Conservation (phyloP, 257 asterid genomes). For the Rubia yunnanensis region DNA sequence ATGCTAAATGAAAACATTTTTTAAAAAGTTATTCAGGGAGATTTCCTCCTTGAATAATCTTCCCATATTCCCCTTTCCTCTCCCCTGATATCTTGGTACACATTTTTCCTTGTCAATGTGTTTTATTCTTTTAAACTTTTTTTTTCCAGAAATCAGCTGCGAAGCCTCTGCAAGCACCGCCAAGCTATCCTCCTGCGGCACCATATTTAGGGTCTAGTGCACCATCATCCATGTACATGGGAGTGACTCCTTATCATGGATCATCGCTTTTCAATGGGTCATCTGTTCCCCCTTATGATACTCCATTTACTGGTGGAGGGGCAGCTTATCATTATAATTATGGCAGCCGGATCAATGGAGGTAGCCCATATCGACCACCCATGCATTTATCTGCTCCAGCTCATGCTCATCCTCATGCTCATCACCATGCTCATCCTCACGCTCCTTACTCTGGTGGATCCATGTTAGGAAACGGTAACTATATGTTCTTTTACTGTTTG, state of each 20-base stretch:
- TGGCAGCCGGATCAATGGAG: slow-evolving; percentile 70
- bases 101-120: not conserved
- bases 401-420: not conserved
- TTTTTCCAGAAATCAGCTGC: slow-evolving; percentile 51
- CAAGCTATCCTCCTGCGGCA: slow-evolving; percentile 47
- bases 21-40: not conserved
- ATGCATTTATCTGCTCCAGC: slow-evolving; percentile 53
- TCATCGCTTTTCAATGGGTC: slow-evolving; percentile 62
- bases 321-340: slow-evolving; percentile 71
- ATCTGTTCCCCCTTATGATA: slow-evolving; percentile 71
- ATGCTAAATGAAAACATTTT: not conserved
- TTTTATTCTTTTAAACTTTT: not conserved
- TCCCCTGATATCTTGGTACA: not conserved
- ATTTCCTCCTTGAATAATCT: not conserved
- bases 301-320: slow-evolving; percentile 76
- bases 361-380: slow-evolving; percentile 75
- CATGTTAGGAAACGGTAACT: slow-evolving; percentile 53
- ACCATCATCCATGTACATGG: slow-evolving; percentile 73
- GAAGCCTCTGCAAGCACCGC: slow-evolving; percentile 64
- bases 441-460: slow-evolving; percentile 72
- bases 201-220: slow-evolving; percentile 65
- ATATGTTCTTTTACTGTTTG: slow-evolving; percentile 1
- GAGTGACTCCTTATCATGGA: slow-evolving; percentile 61
- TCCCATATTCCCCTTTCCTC: not conserved
- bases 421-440: not conserved